phyloP scores from a whole-genome alignment of 768 basidiomycete genomes.

The Cystofilobasidium ferigula region DNA sequence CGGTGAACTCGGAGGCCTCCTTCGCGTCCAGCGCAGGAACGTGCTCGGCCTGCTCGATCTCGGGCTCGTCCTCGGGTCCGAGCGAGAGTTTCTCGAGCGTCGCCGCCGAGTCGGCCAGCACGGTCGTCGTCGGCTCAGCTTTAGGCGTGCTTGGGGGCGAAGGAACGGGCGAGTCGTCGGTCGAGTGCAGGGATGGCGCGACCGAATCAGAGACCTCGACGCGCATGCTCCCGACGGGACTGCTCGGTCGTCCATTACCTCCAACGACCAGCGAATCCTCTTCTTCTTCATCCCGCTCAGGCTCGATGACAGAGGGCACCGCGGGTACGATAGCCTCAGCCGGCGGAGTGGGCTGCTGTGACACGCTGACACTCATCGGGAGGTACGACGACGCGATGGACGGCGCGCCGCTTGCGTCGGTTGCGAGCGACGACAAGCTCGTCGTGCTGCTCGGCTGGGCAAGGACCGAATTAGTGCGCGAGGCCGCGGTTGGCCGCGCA shows the following conservation, averaged over 20 bases:
- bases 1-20: not conserved
- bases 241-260: not conserved
- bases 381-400: constrained; percentile 7
- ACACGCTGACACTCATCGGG: not conserved
- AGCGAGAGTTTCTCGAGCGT: not conserved
- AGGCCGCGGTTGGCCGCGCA: not conserved
- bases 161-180: not conserved
- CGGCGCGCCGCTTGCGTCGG: not conserved
- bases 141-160: not conserved
- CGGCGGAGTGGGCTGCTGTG: constrained; percentile 3
- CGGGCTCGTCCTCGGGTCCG: not conserved
- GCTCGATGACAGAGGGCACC: not conserved
- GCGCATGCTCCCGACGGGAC: constrained; percentile 5
- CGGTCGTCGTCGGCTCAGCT: not conserved
- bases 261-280: not conserved
- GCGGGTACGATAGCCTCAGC: not conserved
- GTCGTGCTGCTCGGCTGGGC: constrained; percentile 8
- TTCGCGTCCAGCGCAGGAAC: constrained; percentile 2
- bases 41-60: constrained; percentile 8
- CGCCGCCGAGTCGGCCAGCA: not conserved
- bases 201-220: constrained; percentile 5
- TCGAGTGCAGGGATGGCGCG: not conserved
- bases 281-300: not conserved
- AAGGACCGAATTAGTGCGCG: constrained; percentile 2
- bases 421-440: not conserved